phyloP scores from a whole-genome alignment of 768 basidiomycete genomes.

The Tylopilus felleus region DNA sequence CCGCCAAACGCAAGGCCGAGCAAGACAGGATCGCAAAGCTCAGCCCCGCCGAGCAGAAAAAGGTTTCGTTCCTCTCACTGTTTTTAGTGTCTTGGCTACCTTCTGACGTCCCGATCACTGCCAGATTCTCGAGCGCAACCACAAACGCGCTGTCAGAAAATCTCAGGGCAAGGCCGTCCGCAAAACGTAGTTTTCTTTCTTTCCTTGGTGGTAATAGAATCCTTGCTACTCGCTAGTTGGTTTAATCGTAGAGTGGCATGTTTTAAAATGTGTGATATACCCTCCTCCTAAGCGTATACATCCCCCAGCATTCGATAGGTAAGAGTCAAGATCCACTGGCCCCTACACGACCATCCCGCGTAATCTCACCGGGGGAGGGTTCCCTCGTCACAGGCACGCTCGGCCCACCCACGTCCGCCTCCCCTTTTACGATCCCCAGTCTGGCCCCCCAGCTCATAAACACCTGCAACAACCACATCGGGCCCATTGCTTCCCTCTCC shows the following conservation, averaged over 20 bases:
- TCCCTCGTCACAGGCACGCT: constrained; percentile 15
- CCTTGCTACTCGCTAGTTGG: constrained; percentile 1
- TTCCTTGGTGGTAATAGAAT: not conserved
- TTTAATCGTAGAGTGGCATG: constrained; percentile 13
- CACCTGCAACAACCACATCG: constrained; percentile 74
- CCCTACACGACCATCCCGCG: constrained; percentile 1
- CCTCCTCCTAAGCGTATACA: not conserved
- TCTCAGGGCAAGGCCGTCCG: constrained; percentile 59
- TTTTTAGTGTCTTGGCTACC: not conserved
- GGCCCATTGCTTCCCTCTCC: constrained; percentile 58
- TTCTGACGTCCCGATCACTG: constrained; percentile 1
- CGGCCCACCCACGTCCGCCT: constrained; percentile 17
- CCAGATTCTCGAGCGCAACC: constrained; percentile 73
- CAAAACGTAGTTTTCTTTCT: constrained; percentile 17
- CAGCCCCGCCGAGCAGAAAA: constrained; percentile 78
- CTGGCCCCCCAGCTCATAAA: constrained; percentile 75
- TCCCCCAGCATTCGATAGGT: not conserved
- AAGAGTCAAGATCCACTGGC: constrained; percentile 17
- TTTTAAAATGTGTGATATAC: constrained; percentile 15
- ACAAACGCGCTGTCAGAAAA: constrained; percentile 67
- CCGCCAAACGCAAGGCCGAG: constrained; percentile 69
- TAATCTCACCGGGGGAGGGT: constrained; percentile 13
- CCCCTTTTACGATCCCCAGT: constrained; percentile 44
- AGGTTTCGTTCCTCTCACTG: constrained; percentile 45
- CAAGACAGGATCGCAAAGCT: constrained; percentile 71